Evolutionary conservation across 2,329 filamentous ascomycete species (phyloP).

Genomic region (Trichoderma sp.): DNA sequence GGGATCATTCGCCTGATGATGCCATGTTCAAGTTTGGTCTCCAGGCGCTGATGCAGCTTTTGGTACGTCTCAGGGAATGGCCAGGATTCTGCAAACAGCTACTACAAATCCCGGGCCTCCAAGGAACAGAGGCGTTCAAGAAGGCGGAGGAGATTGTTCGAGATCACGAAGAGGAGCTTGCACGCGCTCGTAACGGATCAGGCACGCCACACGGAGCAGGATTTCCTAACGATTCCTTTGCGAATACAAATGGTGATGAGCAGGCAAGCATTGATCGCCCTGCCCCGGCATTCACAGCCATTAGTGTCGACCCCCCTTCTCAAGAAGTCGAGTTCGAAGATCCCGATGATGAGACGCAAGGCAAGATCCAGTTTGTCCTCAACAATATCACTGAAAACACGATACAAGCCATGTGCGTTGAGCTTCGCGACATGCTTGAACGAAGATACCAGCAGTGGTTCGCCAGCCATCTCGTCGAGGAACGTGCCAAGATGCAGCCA

Average conservation of each 20-base stretch:
- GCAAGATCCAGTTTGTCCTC: slow-evolving; percentile 90
- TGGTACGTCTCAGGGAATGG: slow-evolving; percentile 84
- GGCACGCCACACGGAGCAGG: slow-evolving; percentile 36
- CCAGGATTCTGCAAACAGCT: slow-evolving; percentile 89
- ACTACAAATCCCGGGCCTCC: slow-evolving; percentile 75
- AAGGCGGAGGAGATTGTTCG: slow-evolving; percentile 79
- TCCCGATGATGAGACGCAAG: slow-evolving; percentile 79
- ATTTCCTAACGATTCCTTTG: slow-evolving; percentile 49
- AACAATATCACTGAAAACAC: slow-evolving; percentile 96
- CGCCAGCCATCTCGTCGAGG: slow-evolving; percentile 88
- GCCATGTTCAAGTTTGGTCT: slow-evolving; percentile 98
- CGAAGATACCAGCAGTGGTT: slow-evolving; percentile 93
- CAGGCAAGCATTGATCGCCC: slow-evolving; percentile 56
- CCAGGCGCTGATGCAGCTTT: slow-evolving; percentile 87
- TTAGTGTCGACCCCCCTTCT: slow-evolving; percentile 71
- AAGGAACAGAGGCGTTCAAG: slow-evolving; percentile 79
- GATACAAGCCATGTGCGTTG: slow-evolving; percentile 76
- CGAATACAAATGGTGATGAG: slow-evolving; percentile 72
- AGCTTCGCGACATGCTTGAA: slow-evolving; percentile 75
- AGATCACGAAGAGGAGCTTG: slow-evolving; percentile 61
- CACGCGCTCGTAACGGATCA: slow-evolving; percentile 55
- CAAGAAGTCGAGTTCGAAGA: slow-evolving; percentile 69
- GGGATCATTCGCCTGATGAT: slow-evolving; percentile 76
- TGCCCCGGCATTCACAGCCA: slow-evolving; percentile 70
- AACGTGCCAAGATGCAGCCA: slow-evolving; percentile 93